A percentile compares a stretch with the other conserved stretches of the same genome.
Evolutionary conservation across 2,329 filamentous ascomycete species (phyloP).

Genomic region (Botrytis porri): DNA sequence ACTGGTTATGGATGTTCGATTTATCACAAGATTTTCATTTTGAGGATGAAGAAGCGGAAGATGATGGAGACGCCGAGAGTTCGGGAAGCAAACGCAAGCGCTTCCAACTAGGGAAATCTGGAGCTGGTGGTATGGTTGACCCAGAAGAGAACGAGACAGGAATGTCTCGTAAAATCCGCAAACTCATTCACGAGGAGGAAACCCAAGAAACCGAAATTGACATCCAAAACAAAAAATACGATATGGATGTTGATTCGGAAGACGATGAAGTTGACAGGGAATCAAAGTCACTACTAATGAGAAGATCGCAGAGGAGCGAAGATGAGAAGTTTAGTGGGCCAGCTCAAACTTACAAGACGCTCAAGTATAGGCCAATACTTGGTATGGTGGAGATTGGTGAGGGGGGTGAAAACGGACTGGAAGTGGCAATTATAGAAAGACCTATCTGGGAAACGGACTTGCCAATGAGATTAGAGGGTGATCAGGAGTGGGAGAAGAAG

Average conservation of each 20-base stretch:
- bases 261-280: slow-evolving; percentile 10
- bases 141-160: slow-evolving; percentile 23
- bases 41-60: slow-evolving; percentile 26
- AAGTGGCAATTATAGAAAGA: slow-evolving; percentile 86
- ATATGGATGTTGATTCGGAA: slow-evolving; percentile 12
- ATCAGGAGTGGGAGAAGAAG: slow-evolving; percentile 48
- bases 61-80: slow-evolving; percentile 20
- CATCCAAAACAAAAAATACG: slow-evolving; percentile 5
- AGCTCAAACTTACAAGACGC: slow-evolving; percentile 66
- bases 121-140: slow-evolving; percentile 53
- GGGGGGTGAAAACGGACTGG: slow-evolving; percentile 47
- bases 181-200: slow-evolving; percentile 42
- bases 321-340: slow-evolving; percentile 28
- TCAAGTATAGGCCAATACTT: slow-evolving; percentile 91
- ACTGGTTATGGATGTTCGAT: slow-evolving; percentile 92
- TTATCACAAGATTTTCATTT: slow-evolving; percentile 58
- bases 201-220: slow-evolving; percentile 38
- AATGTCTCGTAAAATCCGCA: slow-evolving; percentile 42
- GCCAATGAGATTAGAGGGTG: slow-evolving; percentile 65
- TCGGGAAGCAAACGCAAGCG: slow-evolving; percentile 15
- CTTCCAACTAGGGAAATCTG: slow-evolving; percentile 39
- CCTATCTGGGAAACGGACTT: slow-evolving; percentile 80
- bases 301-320: slow-evolving; percentile 32
- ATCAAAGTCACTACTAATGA: slow-evolving; percentile 14
- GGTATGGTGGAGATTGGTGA: slow-evolving; percentile 55